Base-by-base conservation (phyloP, 352 stramenopile species). In the Phytophthora cryptogea region DNA sequence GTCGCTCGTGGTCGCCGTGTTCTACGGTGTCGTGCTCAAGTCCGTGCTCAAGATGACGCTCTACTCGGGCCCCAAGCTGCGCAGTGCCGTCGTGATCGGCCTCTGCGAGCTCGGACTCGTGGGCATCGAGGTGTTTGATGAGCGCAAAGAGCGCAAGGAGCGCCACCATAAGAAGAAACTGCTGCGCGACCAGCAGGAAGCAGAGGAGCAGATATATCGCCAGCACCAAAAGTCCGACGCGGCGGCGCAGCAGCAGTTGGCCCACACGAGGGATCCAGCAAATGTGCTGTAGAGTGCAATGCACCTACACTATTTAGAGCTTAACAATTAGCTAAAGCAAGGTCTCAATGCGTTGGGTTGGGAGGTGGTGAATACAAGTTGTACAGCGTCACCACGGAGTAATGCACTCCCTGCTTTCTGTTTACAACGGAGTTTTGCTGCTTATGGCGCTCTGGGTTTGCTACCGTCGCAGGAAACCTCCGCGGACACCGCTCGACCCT, bases 101-200 rank as follows among this genome's bases (percentile, higher is more conserved):
- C 47, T 88, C 8, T 90, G 82, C 36, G 82, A 92, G 65, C 74
- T 89, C 39, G 67, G 72, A 8, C 72, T 92, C 39, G 79, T 92
- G 37, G 66, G 69, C 43, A 88, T 92, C 44, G 78, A 92, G 47
- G 78, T 92, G 14, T 89, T 88, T 44, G 80, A 89, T 41, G 77
- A 89, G 61, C 70, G 76, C 23, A 76, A 83, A 43, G 68, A 74
- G 16, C 80, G 83, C 44, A 76, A 76, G 50, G 72, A 84, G 39
- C 72, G 83, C 8, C 80, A 92, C 54, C 58, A 58, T 17, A 73
- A 74, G 44, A 92, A 92, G 61, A 72, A 70, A 10, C 20, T 89
- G 37, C 50, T 90, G 1, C 66, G 64, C 31, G 70, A 85, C 9
- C 76, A 88, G 56, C 66, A 76, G 17, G 65, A 55, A 46, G 66